These are phyloP conservation scores for Lupinus albus DNA, from an alignment of 306 rosid species.

Conservation along the genomic window DNA sequence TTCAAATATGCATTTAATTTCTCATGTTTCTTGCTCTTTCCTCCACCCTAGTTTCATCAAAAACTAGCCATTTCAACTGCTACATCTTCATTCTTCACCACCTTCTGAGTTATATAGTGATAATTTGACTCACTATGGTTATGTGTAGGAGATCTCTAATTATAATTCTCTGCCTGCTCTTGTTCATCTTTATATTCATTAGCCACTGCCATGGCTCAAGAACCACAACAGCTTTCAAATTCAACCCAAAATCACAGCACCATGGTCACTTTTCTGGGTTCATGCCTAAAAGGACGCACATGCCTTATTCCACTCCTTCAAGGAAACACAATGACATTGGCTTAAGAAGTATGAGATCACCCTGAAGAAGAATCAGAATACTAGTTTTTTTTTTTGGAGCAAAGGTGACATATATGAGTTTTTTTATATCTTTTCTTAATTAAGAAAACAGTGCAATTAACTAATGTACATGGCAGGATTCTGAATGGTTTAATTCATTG, in stretches of 20 bases:
- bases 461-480: conserved; percentile 53
- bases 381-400: conserved; percentile 31
- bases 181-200: conserved; percentile 49
- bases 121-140: conserved; percentile 43
- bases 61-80: conserved; percentile 10
- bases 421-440: conserved; percentile 28
- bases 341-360: conserved; percentile 72
- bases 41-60: conserved; percentile 33
- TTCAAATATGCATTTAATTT: conserved; percentile 38
- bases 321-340: conserved; percentile 96
- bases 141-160: conserved; percentile 47
- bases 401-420: conserved; percentile 45
- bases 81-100: not conserved
- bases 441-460: conserved; percentile 43
- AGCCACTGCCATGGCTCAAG: conserved; percentile 58
- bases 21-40: conserved; percentile 41
- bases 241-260: conserved; percentile 55
- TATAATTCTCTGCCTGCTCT: conserved; percentile 48
- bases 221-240: conserved; percentile 55
- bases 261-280: conserved; percentile 77
- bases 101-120: conserved; percentile 10
- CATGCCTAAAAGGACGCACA: conserved; percentile 83
- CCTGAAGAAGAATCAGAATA: conserved; percentile 44
- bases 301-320: conserved; percentile 89
- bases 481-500: conserved; percentile 46